phyloP scores from a whole-genome alignment of 345 rosid species.

The Rubroshorea leprosula region DNA sequence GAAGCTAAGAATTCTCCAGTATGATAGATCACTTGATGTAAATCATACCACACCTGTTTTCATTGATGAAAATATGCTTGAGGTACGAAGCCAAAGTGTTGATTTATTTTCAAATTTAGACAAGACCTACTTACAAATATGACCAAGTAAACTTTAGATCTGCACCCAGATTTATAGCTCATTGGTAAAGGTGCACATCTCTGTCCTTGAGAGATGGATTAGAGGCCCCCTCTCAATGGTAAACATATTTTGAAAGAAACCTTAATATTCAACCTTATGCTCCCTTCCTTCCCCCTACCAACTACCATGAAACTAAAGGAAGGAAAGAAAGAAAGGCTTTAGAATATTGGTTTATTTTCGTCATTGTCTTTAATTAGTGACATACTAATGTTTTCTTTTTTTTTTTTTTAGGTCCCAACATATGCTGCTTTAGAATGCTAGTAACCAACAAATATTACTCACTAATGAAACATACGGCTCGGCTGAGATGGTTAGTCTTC shows the following conservation, averaged over 20 bases:
- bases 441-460: slow-evolving; percentile 5
- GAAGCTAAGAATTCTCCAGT: slow-evolving; percentile 62
- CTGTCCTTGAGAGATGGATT: too few relatives aligned
- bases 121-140: not conserved
- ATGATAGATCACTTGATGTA: slow-evolving; percentile 37
- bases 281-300: too few relatives aligned
- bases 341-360: not conserved
- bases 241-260: too few relatives aligned
- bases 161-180: too few relatives aligned
- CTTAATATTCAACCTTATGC: too few relatives aligned
- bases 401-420: slow-evolving; percentile 33
- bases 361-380: not conserved
- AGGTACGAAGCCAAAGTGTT: slow-evolving; percentile 24
- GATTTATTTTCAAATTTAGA: not conserved
- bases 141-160: too few relatives aligned
- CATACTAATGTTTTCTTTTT: not conserved
- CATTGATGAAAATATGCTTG: slow-evolving; percentile 36
- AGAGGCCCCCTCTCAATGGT: too few relatives aligned
- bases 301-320: too few relatives aligned
- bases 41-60: slow-evolving; percentile 23
- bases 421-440: slow-evolving; percentile 45
- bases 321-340: slow-evolving; percentile 1
- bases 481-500: slow-evolving; percentile 10
- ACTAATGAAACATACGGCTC: slow-evolving; percentile 2
- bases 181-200: too few relatives aligned